Evolutionary conservation across 169 alveolate genomes (phyloP).

Genomic region (Cryptosporidium andersoni): DNA sequence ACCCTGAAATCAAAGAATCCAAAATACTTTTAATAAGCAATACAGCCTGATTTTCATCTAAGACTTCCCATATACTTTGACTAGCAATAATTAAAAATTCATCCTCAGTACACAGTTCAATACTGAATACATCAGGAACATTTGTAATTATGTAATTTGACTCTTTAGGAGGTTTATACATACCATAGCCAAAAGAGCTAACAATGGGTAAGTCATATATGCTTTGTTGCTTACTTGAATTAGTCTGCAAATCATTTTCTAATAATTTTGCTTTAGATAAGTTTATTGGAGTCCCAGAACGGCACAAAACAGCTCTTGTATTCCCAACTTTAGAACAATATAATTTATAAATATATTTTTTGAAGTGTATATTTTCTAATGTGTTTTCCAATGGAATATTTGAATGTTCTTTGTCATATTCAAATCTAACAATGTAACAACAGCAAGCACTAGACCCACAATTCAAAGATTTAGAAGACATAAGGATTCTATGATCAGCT

Average conservation of each 20-base stretch:
- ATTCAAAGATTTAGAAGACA: constrained; percentile 14
- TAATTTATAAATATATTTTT: neutral
- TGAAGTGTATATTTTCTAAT: no score
- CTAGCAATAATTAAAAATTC: constrained; percentile 32
- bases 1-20: constrained; percentile 1
- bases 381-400: no score
- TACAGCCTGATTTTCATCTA: constrained; percentile 32
- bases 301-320: constrained; percentile 36
- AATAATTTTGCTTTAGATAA: neutral
- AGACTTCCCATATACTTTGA: constrained; percentile 60
- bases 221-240: neutral
- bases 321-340: constrained; percentile 51
- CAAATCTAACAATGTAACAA: constrained; percentile 32
- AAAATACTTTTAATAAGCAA: constrained; percentile 14
- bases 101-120: constrained; percentile 23
- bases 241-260: neutral
- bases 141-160: constrained; percentile 17
- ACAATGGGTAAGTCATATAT: neutral
- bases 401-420: neutral
- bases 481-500: constrained; percentile 21
- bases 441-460: constrained; percentile 29
- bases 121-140: constrained; percentile 57
- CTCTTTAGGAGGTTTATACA: constrained; percentile 50
- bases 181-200: constrained; percentile 45
- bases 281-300: constrained; percentile 23